Evolutionary conservation across 2,329 filamentous ascomycete genomes (phyloP).

Genomic region (Metarhizium anisopliae): DNA sequence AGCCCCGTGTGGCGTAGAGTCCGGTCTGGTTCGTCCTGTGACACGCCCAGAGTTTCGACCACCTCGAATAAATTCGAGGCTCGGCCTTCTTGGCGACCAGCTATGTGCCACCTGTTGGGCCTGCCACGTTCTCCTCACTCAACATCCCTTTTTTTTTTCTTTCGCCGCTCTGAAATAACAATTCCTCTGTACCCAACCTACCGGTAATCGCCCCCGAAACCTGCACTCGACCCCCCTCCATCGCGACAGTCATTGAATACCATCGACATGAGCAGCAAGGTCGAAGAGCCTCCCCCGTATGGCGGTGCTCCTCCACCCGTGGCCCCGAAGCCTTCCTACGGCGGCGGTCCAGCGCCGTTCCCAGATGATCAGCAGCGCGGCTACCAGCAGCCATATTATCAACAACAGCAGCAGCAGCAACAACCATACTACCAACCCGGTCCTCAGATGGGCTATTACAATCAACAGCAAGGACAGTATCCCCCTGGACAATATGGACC

Average conservation of each 20-base stretch:
- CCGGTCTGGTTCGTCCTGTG: background rate
- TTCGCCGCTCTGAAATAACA: background rate
- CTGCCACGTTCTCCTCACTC: background rate
- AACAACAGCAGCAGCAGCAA: slow-evolving; percentile 11
- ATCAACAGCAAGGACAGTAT: slow-evolving; percentile 27
- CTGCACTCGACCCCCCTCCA: background rate
- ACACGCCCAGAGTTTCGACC: slow-evolving; percentile 8
- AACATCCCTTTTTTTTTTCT: background rate
- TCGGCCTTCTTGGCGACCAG: background rate
- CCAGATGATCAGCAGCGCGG: slow-evolving; percentile 20
- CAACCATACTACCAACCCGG: slow-evolving; percentile 28
- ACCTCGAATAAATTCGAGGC: background rate
- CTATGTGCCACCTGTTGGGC: background rate
- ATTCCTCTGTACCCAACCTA: background rate
- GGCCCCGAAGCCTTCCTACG: slow-evolving; percentile 35
- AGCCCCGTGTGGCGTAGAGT: background rate
- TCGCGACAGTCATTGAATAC: background rate
- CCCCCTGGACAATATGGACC: slow-evolving; percentile 22
- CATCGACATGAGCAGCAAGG: slow-evolving; percentile 33
- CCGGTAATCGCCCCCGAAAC: background rate
- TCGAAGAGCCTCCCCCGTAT: slow-evolving; percentile 43
- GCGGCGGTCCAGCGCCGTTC: slow-evolving; percentile 16
- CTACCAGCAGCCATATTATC: slow-evolving; percentile 13
- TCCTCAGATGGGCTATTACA: slow-evolving; percentile 35
- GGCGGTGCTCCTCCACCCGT: slow-evolving; percentile 21